Base-by-base conservation (phyloP, 441 rosid species). In the Pelargonium fulgidum region DNA sequence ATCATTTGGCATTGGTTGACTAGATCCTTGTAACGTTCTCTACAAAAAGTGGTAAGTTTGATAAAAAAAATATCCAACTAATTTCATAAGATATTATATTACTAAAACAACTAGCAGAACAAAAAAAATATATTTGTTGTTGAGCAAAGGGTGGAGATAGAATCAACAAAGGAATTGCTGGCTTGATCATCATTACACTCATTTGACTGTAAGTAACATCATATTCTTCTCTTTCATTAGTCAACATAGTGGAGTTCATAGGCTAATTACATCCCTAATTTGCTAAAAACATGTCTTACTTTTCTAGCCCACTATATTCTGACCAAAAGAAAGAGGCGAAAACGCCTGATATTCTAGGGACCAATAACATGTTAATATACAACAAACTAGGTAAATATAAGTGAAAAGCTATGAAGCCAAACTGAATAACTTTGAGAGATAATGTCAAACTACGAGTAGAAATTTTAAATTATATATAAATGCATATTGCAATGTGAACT, bases 1-100 rank as follows among this genome's bases (percentile, higher is more conserved):
- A 92, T 92, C 69, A 72, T 63, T 75, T 90, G 96, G 62, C 98
- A 92, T 78, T 90, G 88, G 79, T 76, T 83, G 68, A 92, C 77
- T 78, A 92, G 80, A 62, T 86, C 89, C 76, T 78, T 61, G 71
- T 85, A 90, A 29, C 88, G 86, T 66, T 89, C 85, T 87, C 98
- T 92, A 86, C 85, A 71, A 75, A 74, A 74, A 62, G 36, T 29
- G 36, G 2, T 29, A 72, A 67, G 68, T 71, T 68, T 50, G 68
- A 65, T 71, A 70, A 73, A 71, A 50, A 36, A 52, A 33, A 65
- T 48, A 64, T 61, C 22, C 52, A 47, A 4, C 54, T 22, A 12
- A 48, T 29, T 20, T 24, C 3, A 50, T 20, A 36, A 67, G 16
- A 17, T 29, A 67, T 4, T 17, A 16, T 67, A 48, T 19, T 29